Percentiles rank a stretch among this genome's conserved stretches.
These are phyloP conservation scores for Limnomonas spitsbergensis DNA, from an alignment of 139 green algal species.

Conservation along the genomic window DNA sequence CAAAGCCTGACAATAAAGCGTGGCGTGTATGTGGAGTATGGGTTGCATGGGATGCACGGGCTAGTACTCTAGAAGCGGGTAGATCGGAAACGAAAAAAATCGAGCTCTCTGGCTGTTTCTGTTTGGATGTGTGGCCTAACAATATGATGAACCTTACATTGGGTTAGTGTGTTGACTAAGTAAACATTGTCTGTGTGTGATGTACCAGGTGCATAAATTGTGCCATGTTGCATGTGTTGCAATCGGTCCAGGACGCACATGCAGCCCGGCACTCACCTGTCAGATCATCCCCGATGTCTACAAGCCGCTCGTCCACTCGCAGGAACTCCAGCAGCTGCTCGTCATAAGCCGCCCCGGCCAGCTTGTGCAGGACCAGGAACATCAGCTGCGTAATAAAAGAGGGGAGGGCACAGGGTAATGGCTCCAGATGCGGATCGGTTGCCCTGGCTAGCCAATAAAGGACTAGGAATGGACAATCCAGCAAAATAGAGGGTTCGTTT, in stretches of 20 bases:
- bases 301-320: slow-evolving; percentile 66
- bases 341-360: slow-evolving; percentile 23
- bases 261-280: slow-evolving; percentile 46
- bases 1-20: too few species aligned
- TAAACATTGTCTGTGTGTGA: background rate
- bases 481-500: background rate
- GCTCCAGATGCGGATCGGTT: background rate
- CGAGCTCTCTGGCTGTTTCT: too few species aligned
- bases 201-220: background rate
- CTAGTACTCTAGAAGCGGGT: too few species aligned
- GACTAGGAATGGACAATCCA: background rate
- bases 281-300: slow-evolving; percentile 81
- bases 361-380: slow-evolving; percentile 40
- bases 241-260: background rate
- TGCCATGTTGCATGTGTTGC: background rate
- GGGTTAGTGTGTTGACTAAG: background rate
- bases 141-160: background rate
- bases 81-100: too few species aligned
- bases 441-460: too few species aligned
- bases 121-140: too few species aligned
- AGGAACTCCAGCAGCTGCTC: slow-evolving; percentile 63
- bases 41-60: too few species aligned
- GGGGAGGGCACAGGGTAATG: background rate
- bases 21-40: too few species aligned
- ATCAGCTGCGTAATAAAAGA: slow-evolving; percentile 36